phyloP scores from a whole-genome alignment of 108 stramenopile species.

The Skeletonema tropicum region DNA sequence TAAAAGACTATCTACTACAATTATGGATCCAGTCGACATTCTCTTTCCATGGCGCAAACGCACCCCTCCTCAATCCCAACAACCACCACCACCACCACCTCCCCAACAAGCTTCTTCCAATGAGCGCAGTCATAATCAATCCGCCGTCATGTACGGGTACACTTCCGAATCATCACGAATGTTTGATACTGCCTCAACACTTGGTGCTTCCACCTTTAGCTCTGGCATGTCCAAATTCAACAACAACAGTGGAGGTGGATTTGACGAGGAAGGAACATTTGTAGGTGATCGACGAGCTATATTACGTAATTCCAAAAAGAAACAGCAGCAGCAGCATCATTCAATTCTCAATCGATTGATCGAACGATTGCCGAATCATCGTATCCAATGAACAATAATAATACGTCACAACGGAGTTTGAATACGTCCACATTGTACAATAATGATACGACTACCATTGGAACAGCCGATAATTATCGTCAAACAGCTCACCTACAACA shows the following conservation, averaged over 20 bases:
- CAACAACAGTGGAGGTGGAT: neutral
- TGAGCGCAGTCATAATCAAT: slow-evolving; percentile 17
- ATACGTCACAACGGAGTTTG: neutral
- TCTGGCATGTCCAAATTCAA: neutral
- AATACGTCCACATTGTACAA: neutral
- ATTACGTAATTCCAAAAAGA: neutral
- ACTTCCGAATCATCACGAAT: neutral
- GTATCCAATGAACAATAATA: neutral
- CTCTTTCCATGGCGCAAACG: slow-evolving; percentile 42
- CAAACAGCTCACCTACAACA: too few relatives aligned
- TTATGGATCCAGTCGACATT: slow-evolving; percentile 22
- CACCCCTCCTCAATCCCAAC: neutral
- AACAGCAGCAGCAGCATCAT: too few relatives aligned
- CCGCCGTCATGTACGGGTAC: neutral
- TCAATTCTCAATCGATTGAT: neutral
- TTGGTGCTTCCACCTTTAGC: too few relatives aligned
- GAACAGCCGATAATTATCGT: neutral
- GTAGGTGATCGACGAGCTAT: neutral
- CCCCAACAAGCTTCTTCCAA: neutral
- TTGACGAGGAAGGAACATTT: neutral
- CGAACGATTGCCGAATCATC: neutral
- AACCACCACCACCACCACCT: neutral
- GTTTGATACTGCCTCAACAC: neutral
- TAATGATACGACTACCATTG: neutral
- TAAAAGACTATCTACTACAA: too few relatives aligned